Percentiles rank a stretch among this genome's conserved stretches.
phyloP scores from a whole-genome alignment of 371 early-diverging fungal genomes.

The Gilbertella persicaria region DNA sequence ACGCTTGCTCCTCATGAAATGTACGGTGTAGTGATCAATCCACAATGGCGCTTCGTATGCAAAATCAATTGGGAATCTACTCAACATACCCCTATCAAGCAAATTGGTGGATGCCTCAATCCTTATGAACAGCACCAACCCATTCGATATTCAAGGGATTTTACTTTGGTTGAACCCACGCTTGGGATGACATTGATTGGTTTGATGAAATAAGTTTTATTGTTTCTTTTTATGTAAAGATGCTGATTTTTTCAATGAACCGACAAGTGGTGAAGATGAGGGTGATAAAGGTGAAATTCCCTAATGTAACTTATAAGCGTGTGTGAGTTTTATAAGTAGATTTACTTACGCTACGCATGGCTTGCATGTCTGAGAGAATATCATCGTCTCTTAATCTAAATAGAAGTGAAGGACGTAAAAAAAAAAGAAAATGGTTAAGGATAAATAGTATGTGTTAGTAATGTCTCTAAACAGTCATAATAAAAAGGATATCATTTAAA shows the following conservation, averaged over 20 bases:
- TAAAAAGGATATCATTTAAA: constrained; percentile 47
- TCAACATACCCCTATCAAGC: too few species aligned
- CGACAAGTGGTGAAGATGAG: neutral
- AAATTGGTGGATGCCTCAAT: too few species aligned
- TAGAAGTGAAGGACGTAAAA: constrained; percentile 39
- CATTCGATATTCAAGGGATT: too few species aligned
- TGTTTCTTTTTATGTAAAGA: neutral
- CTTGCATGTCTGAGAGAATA: constrained; percentile 37
- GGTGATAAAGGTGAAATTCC: neutral
- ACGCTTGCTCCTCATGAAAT: too few species aligned
- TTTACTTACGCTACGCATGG: constrained; percentile 40
- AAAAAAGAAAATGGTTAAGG: constrained; percentile 29
- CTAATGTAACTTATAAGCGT: neutral
- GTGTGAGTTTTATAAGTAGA: too few species aligned
- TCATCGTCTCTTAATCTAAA: constrained; percentile 46
- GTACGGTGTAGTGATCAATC: too few species aligned
- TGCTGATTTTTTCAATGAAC: neutral
- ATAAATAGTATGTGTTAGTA: constrained; percentile 9
- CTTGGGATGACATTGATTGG: too few species aligned
- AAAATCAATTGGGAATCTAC: too few species aligned
- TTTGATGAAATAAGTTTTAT: neutral
- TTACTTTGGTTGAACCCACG: too few species aligned
- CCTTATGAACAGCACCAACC: too few species aligned
- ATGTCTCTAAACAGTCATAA: neutral
- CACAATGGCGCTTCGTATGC: too few species aligned